phyloP scores from a whole-genome alignment of 805 yeast species.

The Candida ulmi region DNA sequence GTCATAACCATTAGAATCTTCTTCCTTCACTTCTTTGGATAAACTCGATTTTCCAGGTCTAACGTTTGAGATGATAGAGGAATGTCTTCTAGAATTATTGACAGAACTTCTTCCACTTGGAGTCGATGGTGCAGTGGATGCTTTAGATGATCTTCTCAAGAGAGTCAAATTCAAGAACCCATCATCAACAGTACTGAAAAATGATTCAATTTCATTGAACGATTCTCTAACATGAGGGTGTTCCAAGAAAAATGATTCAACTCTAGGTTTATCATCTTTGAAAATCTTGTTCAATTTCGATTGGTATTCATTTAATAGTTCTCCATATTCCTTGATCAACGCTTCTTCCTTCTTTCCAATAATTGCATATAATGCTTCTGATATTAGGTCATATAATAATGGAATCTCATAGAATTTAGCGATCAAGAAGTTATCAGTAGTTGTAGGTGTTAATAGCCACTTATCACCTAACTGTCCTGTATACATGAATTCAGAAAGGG shows the following conservation, averaged over 20 bases:
- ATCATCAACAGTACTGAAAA: constrained; percentile 57
- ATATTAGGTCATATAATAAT: constrained; percentile 58
- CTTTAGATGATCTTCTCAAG: constrained; percentile 41
- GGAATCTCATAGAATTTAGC: constrained; percentile 68
- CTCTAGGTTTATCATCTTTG: constrained; percentile 19
- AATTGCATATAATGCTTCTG: constrained; percentile 64
- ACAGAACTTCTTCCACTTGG: constrained; percentile 7
- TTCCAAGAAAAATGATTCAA: constrained; percentile 18
- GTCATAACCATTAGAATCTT: constrained; percentile 16
- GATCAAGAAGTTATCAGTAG: constrained; percentile 55
- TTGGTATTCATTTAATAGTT: constrained; percentile 22
- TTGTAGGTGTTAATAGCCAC: constrained; percentile 68
- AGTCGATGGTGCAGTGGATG: constrained; percentile 6
- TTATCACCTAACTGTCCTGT: constrained; percentile 77
- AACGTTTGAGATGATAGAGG: constrained; percentile 5
- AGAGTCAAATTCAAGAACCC: constrained; percentile 55
- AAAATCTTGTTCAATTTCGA: constrained; percentile 17
- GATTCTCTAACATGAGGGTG: constrained; percentile 24
- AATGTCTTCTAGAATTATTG: constrained; percentile 7
- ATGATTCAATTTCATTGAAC: constrained; percentile 47
- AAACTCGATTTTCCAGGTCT: constrained; percentile 20
- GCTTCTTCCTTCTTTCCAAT: constrained; percentile 62
- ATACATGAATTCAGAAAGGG: constrained; percentile 66
- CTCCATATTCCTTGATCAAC: constrained; percentile 23
- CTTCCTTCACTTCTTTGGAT: constrained; percentile 13